phyloP scores from a whole-genome alignment of 1,284 basidiomycete genomes.

The Ganoderma leucocontextum region DNA sequence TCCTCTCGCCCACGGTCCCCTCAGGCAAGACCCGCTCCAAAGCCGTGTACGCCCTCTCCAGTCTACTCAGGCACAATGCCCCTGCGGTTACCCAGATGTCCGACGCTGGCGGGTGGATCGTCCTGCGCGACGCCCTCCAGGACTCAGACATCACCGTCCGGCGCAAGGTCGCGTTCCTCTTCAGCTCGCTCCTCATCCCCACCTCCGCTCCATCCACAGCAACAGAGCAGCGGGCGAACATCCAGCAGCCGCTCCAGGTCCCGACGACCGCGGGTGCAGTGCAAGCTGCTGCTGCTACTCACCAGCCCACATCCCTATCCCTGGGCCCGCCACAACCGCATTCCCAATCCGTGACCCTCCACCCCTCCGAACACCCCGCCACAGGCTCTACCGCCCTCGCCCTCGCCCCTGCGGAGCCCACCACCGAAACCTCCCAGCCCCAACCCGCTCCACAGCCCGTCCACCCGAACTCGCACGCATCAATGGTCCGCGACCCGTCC shows the following conservation, averaged over 20 bases:
- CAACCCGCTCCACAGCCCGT: slow-evolving; percentile 40
- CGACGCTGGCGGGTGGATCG: slow-evolving; percentile 73
- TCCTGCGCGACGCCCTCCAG: slow-evolving; percentile 67
- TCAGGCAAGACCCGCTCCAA: slow-evolving; percentile 75
- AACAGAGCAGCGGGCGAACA: slow-evolving; percentile 13
- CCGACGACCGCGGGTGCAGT: slow-evolving; percentile 14
- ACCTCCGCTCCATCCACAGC: slow-evolving; percentile 24
- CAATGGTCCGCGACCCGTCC: slow-evolving; percentile 56
- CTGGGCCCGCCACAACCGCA: not conserved
- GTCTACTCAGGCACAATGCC: slow-evolving; percentile 85
- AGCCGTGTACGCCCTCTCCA: slow-evolving; percentile 88
- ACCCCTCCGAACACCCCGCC: slow-evolving; percentile 21
- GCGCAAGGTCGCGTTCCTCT: slow-evolving; percentile 87
- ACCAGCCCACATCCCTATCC: slow-evolving; percentile 14
- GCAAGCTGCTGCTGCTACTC: slow-evolving; percentile 20
- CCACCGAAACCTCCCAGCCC: slow-evolving; percentile 50
- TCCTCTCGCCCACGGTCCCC: slow-evolving; percentile 62
- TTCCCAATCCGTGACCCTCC: slow-evolving; percentile 26
- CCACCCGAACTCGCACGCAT: slow-evolving; percentile 74
- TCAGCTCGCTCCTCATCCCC: slow-evolving; percentile 82
- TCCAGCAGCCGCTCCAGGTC: slow-evolving; percentile 23
- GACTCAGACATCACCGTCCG: slow-evolving; percentile 85
- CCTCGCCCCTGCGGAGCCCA: slow-evolving; percentile 8
- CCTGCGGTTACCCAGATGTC: slow-evolving; percentile 71
- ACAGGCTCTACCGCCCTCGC: not conserved